Conservation (phyloP, 1,139 yeast genomes). For the Yamadazyma trypodendri region DNA sequence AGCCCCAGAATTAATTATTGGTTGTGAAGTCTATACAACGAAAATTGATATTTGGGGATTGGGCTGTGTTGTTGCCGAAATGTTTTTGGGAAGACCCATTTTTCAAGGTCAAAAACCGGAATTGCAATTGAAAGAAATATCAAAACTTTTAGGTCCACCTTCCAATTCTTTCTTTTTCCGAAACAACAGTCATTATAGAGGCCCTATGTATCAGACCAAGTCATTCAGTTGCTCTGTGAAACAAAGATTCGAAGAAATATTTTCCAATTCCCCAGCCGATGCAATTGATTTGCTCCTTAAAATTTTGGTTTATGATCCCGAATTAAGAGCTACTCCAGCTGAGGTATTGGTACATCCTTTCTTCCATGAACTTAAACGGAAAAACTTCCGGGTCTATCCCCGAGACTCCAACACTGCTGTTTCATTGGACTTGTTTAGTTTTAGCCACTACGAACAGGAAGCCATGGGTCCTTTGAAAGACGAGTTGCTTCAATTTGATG, state of each 20-base stretch:
- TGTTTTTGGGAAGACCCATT: conserved; percentile 77
- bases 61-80: conserved; percentile 83
- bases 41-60: conserved; percentile 85
- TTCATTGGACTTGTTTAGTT: conserved; percentile 48
- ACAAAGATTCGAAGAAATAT: conserved; percentile 67
- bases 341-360: conserved; percentile 69
- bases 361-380: conserved; percentile 63
- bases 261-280: conserved; percentile 65
- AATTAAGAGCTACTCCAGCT: conserved; percentile 62
- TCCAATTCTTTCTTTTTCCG: conserved; percentile 71
- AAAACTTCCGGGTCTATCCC: conserved; percentile 58
- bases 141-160: conserved; percentile 75
- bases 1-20: conserved; percentile 86
- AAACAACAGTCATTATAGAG: conserved; percentile 71
- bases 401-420: conserved; percentile 47
- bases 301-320: conserved; percentile 74
- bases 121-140: conserved; percentile 72
- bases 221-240: conserved; percentile 59
- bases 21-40: conserved; percentile 72
- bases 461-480: conserved; percentile 45
- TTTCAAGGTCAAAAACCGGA: conserved; percentile 80
- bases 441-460: conserved; percentile 53
- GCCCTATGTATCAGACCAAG: conserved; percentile 70
- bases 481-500: conserved; percentile 23
- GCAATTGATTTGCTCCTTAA: conserved; percentile 71